Conservation (phyloP, 2,329 filamentous ascomycete genomes). For the Cercospora canescens region DNA sequence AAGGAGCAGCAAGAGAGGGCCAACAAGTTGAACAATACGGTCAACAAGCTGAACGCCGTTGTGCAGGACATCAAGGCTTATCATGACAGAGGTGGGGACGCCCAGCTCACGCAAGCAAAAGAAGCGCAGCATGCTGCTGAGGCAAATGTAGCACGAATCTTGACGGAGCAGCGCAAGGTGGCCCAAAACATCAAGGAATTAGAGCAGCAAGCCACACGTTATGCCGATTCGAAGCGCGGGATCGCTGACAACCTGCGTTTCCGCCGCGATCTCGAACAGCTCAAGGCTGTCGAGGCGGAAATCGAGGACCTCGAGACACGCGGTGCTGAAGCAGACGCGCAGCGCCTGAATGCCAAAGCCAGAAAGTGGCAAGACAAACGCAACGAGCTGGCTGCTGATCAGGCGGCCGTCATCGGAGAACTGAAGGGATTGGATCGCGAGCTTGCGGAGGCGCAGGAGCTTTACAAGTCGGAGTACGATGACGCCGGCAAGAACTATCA, state of each 20-base stretch:
- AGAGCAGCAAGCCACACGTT: constrained; percentile 73
- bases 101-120: constrained; percentile 68
- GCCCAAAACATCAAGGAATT: constrained; percentile 74
- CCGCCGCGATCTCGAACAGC: constrained; percentile 69
- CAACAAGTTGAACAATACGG: constrained; percentile 69
- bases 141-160: constrained; percentile 62
- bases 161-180: constrained; percentile 67
- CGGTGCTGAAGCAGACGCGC: constrained; percentile 80
- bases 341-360: constrained; percentile 70
- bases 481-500: constrained; percentile 79
- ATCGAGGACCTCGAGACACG: constrained; percentile 74
- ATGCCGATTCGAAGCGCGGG: constrained; percentile 79
- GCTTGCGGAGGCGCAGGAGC: constrained; percentile 67
- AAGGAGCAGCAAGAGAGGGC: constrained; percentile 70
- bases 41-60: constrained; percentile 74
- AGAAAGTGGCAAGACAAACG: constrained; percentile 65
- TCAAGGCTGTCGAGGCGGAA: constrained; percentile 67
- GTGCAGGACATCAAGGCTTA: constrained; percentile 80
- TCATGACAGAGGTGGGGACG: constrained; percentile 70
- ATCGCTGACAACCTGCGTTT: constrained; percentile 88
- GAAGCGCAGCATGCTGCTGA: constrained; percentile 69
- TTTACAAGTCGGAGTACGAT: constrained; percentile 86
- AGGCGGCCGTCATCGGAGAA: constrained; percentile 71
- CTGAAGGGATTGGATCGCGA: constrained; percentile 86
- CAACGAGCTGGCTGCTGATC: constrained; percentile 69